Percentiles rank a stretch among this genome's conserved stretches.
These are phyloP conservation scores for Aquilaria malaccensis DNA, from an alignment of 345 rosid genomes.

Conservation along the genomic window DNA sequence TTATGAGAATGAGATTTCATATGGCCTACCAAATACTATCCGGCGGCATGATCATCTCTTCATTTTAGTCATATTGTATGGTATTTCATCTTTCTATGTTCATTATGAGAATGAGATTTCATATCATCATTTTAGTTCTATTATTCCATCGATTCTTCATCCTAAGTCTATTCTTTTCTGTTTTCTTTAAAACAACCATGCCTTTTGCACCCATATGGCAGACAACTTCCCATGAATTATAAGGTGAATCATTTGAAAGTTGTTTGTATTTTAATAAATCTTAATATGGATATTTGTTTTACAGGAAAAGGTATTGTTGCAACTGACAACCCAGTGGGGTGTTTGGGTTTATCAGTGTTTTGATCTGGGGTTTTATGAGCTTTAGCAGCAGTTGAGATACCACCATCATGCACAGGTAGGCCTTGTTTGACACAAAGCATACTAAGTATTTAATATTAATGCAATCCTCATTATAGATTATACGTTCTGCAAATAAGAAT, in stretches of 20 bases:
- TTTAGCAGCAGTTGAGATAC: slow-evolving; percentile 85
- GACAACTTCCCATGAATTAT: too few relatives aligned
- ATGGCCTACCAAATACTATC: too few relatives aligned
- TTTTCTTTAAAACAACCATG: background rate
- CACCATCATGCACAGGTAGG: slow-evolving; percentile 73
- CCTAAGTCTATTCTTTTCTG: background rate
- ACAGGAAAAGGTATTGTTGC: slow-evolving; percentile 69
- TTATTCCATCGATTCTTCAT: background rate
- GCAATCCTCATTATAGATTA: slow-evolving; percentile 1
- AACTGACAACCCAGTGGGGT: slow-evolving; percentile 74
- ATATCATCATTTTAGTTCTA: too few relatives aligned
- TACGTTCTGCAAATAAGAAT: slow-evolving; percentile 30
- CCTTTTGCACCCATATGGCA: too few relatives aligned
- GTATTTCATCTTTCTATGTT: too few relatives aligned
- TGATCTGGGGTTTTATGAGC: slow-evolving; percentile 87
- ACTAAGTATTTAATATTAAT: background rate
- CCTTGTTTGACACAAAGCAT: background rate
- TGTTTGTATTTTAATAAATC: too few relatives aligned
- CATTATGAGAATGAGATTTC: too few relatives aligned
- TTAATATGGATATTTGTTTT: too few relatives aligned
- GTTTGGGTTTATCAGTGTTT: slow-evolving; percentile 91
- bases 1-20: too few relatives aligned
- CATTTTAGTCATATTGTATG: too few relatives aligned
- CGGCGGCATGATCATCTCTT: too few relatives aligned
- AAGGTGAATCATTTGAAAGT: too few relatives aligned